Base-by-base conservation (phyloP, 2,329 filamentous ascomycete genomes). In the Capronia americana region DNA sequence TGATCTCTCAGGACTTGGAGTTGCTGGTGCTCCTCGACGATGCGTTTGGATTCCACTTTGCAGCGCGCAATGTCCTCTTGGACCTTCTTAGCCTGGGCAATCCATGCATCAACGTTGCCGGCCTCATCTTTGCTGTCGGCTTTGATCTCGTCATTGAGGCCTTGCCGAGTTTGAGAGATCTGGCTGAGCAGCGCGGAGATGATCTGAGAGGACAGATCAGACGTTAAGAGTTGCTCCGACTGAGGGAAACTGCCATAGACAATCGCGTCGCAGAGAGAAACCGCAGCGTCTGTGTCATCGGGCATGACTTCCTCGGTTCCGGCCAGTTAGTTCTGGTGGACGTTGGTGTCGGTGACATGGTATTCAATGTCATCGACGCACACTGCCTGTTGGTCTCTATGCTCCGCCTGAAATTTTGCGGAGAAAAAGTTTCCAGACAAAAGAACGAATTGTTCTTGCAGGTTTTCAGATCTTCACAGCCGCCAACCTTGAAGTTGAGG, bases 31-130 rank as follows among this genome's bases (percentile, higher is more conserved):
- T 92, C 87, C 53, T 88, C 86, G 4, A 94, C 86, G 65, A 98
- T 96, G 65, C 93, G 88, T 74, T 89, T 89, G 24, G 94, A 93
- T 41, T 93, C 88, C 17, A 87, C 85, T 73, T 92, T 90, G 26
- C 92, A 94, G 55, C 87, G 86, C 73, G 92, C 87, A 70, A 97
- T 94, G 75, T 97, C 94, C 68, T 89, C 86, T 77, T 96, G 92
- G 7, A 97, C 86, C 60, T 89, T 87, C 78, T 92, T 92, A 56
- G 93, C 92, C 77, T 95, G 92, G 59, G 84, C 81, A 64, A 96
- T 91, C 94, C 94, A 98, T 59, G 89, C 86, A 75, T 92, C 90
- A 58, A 97, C 90, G 74, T 96, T 90, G 46, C 89, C 86, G 64
- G 89, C 90, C 20, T 88, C 90, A 71, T 92, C 88, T 74, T 88